Evolutionary conservation across 1,284 basidiomycete species (phyloP).

Genomic region (Trichosporon sp.): DNA sequence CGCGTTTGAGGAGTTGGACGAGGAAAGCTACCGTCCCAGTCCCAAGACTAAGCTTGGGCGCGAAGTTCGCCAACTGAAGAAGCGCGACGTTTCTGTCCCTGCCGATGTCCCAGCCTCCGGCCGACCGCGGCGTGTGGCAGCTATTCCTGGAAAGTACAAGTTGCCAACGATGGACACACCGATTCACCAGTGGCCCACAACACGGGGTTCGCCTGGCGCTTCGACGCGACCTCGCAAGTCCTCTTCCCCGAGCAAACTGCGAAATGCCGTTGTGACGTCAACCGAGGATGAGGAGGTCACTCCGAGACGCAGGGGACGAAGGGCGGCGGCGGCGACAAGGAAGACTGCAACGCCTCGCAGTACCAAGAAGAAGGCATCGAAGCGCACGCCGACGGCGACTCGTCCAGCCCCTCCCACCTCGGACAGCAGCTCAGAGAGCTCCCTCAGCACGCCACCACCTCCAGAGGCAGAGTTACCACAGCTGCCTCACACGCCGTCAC

Average conservation of each 20-base stretch:
- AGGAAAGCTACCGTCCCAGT: constrained; percentile 15
- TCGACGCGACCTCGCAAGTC: not conserved
- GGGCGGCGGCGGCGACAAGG: not conserved
- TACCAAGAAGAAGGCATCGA: not conserved
- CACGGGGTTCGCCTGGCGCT: not conserved
- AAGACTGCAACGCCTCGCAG: not conserved
- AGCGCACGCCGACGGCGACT: not conserved
- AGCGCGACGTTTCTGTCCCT: not conserved
- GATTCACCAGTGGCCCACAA: constrained; percentile 21
- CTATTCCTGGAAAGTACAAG: constrained; percentile 19
- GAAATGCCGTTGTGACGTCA: not conserved
- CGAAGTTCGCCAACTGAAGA: not conserved
- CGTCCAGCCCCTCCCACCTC: not conserved
- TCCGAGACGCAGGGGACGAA: not conserved
- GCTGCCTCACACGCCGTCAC: not conserved
- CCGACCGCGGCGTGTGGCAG: constrained; percentile 1
- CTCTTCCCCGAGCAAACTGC: not conserved
- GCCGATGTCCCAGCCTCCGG: not conserved
- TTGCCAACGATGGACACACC: constrained; percentile 23
- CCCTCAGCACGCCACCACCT: not conserved
- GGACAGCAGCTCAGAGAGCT: not conserved
- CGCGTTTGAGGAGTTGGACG: constrained; percentile 4
- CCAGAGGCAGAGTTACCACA: not conserved
- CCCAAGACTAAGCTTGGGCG: constrained; percentile 2
- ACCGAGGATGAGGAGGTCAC: not conserved